These are phyloP conservation scores for Hyaloperonospora brassicae DNA, from an alignment of 352 stramenopile species.

Conservation along the genomic window DNA sequence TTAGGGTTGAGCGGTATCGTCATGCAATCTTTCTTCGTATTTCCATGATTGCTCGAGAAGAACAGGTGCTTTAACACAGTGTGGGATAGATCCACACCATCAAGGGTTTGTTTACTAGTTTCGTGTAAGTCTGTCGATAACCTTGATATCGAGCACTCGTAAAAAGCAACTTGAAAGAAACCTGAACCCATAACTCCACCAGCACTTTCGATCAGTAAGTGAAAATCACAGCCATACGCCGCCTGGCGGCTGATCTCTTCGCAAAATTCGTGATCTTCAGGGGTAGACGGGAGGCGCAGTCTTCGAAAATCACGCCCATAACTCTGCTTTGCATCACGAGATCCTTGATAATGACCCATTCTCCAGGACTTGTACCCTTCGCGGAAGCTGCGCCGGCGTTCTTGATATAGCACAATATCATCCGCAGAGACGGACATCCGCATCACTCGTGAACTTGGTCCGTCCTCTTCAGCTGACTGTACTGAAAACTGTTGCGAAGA, in stretches of 20 bases:
- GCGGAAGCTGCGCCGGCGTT: constrained; percentile 64
- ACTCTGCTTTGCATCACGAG: constrained; percentile 64
- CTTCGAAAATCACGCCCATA: constrained; percentile 36
- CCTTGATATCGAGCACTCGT: constrained; percentile 71
- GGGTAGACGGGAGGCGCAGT: constrained; percentile 42
- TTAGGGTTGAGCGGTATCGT: constrained; percentile 20
- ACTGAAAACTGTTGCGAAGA: constrained; percentile 29
- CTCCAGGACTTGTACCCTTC: constrained; percentile 82
- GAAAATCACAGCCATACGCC: constrained; percentile 59
- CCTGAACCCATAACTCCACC: constrained; percentile 46
- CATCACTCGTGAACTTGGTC: constrained; percentile 20
- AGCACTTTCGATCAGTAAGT: constrained; percentile 65
- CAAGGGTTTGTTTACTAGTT: constrained; percentile 18
- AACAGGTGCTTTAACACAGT: constrained; percentile 51
- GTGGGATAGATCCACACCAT: constrained; percentile 33
- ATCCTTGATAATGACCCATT: constrained; percentile 71
- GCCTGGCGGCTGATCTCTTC: constrained; percentile 52
- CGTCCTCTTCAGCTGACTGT: constrained; percentile 21
- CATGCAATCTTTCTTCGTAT: constrained; percentile 17
- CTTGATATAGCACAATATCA: constrained; percentile 81
- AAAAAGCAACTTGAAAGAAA: constrained; percentile 84
- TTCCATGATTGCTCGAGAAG: constrained; percentile 24
- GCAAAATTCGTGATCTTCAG: constrained; percentile 73
- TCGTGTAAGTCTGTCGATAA: constrained; percentile 38
- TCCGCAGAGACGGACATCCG: constrained; percentile 72